Evolutionary conservation across 2,329 filamentous ascomycete genomes (phyloP), one percentile per base, ranked within the genome.

Genomic region (Emmonsia crescens): DNA sequence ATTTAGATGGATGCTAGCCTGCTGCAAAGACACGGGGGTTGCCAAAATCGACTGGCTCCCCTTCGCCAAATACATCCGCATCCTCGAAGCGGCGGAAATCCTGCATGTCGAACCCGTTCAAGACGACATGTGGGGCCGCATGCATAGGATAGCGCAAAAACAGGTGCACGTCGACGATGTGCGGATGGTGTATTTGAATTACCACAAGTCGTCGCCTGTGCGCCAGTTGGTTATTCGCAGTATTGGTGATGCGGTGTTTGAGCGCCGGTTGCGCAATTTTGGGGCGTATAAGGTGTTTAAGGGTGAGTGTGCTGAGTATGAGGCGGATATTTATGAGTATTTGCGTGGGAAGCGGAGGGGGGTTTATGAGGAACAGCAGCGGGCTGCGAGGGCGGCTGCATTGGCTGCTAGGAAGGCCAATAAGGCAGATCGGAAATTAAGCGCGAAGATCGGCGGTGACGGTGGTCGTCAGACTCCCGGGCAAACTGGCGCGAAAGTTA

Each of bases 1-100:
- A n/a, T 61, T 64, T 19, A 46, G 60, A 19, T 66, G 64, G 63
- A 66, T 66, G 64, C n/a, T 63, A 21, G 42, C 54, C n/a, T 61
- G 59, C 27, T 63, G 63, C 46, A 29, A 60, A 42, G 57, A 33
- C 24, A 36, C 21, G 19, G 36, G 51, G n/a, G 27, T 57, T 29
- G 33, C 57, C 5, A 54, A 57, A 21, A 64, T 66, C 31, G 61
- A 66, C 27, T 61, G 54, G 21, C 58, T 64, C 31, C 59, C 62
- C 27, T 66, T 64, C 29, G 51, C 58, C 6, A 64, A 66, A 56
- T 64, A 64, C 48, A 60, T 62, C 14, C 60, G 63, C 5, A 42
- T 66, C 36, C 58, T 62, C 40, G 63, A 66, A 59, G 64, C 63
- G 9, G 64, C 64, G 27, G 48, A 44, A 27, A 44, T 62, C 40